Conservation (phyloP, 139 green algal species). For the Dunaliella primolecta region DNA sequence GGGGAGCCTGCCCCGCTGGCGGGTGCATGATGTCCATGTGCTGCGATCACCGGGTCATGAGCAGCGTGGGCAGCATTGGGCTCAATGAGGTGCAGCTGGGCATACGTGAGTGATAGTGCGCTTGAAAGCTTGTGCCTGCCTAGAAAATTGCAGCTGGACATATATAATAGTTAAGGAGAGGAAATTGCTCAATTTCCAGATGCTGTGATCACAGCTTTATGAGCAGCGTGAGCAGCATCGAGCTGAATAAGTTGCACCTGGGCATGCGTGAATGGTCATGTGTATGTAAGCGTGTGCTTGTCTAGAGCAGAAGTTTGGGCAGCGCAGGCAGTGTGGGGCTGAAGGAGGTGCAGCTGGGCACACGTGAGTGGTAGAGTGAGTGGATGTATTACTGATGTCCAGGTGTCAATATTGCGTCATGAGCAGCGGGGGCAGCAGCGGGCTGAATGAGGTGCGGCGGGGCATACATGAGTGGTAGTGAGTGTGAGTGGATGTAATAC, state of each 20-base stretch:
- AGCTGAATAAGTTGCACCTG: conserved; percentile 72
- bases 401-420: conserved; percentile 87
- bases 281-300: too few relatives aligned
- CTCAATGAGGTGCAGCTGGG: conserved; percentile 70
- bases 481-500: too few relatives aligned
- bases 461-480: too few relatives aligned
- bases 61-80: conserved; percentile 59
- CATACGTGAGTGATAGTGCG: conserved; percentile 20
- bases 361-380: too few relatives aligned
- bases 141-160: too few relatives aligned
- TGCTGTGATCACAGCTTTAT: conserved; percentile 88
- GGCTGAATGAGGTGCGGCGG: too few relatives aligned
- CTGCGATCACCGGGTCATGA: conserved; percentile 87
- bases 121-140: too few relatives aligned
- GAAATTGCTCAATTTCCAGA: conserved; percentile 83
- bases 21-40: conserved; percentile 86
- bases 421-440: conserved; percentile 61
- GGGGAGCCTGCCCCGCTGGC: conserved; percentile 86
- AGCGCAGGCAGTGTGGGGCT: conserved; percentile 69
- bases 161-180: too few relatives aligned
- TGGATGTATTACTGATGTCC: too few relatives aligned
- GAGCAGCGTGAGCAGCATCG: conserved; percentile 61
- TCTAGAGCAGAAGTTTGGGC: too few relatives aligned
- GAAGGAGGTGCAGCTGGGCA: conserved; percentile 65
- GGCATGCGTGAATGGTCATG: conserved; percentile 13